A percentile compares a stretch with the other conserved stretches of the same genome.
Evolutionary conservation across 495 filamentous ascomycete species (phyloP).

Genomic region (Friedmanniomyces endolithicus): DNA sequence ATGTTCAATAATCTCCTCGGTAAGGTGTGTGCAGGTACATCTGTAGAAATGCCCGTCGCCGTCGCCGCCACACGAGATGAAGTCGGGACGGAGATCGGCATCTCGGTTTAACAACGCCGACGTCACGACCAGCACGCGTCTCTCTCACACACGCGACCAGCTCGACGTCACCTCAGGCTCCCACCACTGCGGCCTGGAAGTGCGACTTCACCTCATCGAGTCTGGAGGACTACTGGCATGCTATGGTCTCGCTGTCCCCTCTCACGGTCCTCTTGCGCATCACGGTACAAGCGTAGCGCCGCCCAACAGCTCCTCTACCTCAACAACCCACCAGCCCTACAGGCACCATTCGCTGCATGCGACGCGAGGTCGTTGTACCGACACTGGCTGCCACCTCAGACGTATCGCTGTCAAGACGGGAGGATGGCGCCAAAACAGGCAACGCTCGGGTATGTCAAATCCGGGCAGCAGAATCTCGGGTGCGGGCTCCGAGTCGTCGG

Average conservation of each 20-base stretch:
- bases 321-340: neutral
- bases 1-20: neutral
- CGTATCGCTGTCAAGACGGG: neutral
- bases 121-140: conserved; percentile 2
- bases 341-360: conserved; percentile 1
- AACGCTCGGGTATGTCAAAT: conserved; percentile 84
- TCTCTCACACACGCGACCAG: neutral
- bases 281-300: conserved; percentile 3
- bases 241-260: conserved; percentile 16
- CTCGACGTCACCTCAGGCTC: neutral
- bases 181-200: neutral
- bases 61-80: neutral
- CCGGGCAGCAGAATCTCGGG: conserved; percentile 70
- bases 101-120: neutral
- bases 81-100: neutral
- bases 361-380: conserved; percentile 1
- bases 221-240: conserved; percentile 1
- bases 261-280: conserved; percentile 11
- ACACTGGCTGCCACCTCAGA: conserved; percentile 9
- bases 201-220: neutral
- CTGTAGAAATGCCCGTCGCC: neutral
- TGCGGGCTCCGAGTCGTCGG: conserved; percentile 37
- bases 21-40: neutral
- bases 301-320: neutral
- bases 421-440: conserved; percentile 52